Evolutionary conservation across 1,284 basidiomycete genomes (phyloP), one percentile per base, ranked within the genome.

Genomic region (Pseudozyma hubeiensis): DNA sequence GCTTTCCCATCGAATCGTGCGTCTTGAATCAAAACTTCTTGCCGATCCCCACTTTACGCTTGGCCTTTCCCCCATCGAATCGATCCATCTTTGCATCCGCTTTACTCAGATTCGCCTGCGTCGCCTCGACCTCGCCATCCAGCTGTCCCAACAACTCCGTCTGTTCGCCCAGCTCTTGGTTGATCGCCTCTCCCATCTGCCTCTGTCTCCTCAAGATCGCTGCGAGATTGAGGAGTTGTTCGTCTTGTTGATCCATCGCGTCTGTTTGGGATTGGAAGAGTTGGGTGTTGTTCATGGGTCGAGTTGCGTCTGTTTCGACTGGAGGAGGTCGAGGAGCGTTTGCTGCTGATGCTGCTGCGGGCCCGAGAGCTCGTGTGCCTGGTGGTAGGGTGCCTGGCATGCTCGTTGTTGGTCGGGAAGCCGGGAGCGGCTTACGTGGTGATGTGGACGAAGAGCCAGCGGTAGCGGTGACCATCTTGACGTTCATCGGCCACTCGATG

Each of bases 121-220:
- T 90, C 19, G 86, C 86, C 77, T 92, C 92, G 46, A 94, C 90
- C 55, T 94, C 90, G 43, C 87, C 85, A 19, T 90, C 88, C 55
- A 98, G 86, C 78, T 90, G 89, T 80, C 95, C 92, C 75, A 98
- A 85, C 85, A 97, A 85, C 81, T 95, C 93, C 75, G 90, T 94
- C 86, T 98, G 96, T 76, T 90, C 86, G 7, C 86, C 87, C 63
- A 99, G 89, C 86, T 99, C 96, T 56, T 88, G 87, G 61, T 89
- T 88, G 71, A 99, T 98, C 16, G 94, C 93, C 70, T 92, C 87
- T 10, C 95, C 96, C 48, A 98, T 88, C 57, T 92, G 90, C 75
- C 90, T 88, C 86, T 98, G 95, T 43, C 93, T 88, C 69, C 90
- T 89, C n/a, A 99, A 86, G 63, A 97, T 90, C 0, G 92, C 88